Evolutionary conservation across 176 grass and related monocot species (phyloP), one percentile per base, ranked within the genome.

Genomic region (Triticum aestivum): DNA sequence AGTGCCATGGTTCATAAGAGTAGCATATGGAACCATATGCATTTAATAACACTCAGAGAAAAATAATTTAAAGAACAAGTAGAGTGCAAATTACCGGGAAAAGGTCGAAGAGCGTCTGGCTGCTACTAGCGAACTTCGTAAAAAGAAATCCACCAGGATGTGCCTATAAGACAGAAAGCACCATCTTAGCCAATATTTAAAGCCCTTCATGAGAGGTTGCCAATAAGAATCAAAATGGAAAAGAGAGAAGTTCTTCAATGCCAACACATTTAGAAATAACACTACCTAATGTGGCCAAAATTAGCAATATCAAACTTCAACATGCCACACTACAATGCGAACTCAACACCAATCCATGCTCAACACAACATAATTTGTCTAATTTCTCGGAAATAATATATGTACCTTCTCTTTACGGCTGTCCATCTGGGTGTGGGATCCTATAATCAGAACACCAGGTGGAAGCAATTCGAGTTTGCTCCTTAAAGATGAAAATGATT

Each of bases 391-490:
- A 52, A 81, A 81, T 80, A 87, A 59, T 56, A 34, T 11, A 89
- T 75, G 41, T 96, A 96, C 97, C 97, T 99, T 99, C 81, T 99
- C 97, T 93, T 99, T 99, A 77, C 97, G 97, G 79, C 86, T 99
- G 67, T 99, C 97, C 79, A 94, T 78, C 83, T 96, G 97, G 33
- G 94, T 91, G 87, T 96, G 97, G 26, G 90, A 94, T 54, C 90
- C 97, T 85, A 99, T 88, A 77, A 99, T 91, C 77, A 99, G 92
- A 87, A 99, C 92, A 87, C 94, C 97, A 73, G 89, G 75, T 71
- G 97, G 92, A 70, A 99, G 85, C 8, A 41, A 82, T 66, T 99
- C 97, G 0, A 99, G 83, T 71, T 99, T 99, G 77, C n/a, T 92
- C 80, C 91, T 96, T 47, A 99, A 84, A 72, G 94, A 84, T 78